These are phyloP conservation scores for Talaromyces amestolkiae DNA, from an alignment of 2,329 filamentous ascomycete genomes.

Conservation along the genomic window DNA sequence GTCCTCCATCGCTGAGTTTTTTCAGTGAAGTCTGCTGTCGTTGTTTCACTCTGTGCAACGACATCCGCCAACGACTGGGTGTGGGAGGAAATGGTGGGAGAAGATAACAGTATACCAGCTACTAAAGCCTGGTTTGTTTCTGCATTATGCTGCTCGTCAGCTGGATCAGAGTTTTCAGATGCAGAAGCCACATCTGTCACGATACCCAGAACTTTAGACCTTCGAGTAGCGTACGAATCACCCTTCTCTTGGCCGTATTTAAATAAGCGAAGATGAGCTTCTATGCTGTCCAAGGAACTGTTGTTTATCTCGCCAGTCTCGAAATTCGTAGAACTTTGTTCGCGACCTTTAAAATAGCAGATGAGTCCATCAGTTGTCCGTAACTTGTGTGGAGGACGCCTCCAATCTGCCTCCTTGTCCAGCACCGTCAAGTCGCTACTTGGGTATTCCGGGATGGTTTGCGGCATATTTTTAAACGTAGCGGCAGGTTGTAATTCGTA, in stretches of 20 bases:
- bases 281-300: slow-evolving; percentile 6
- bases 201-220: slow-evolving; percentile 4
- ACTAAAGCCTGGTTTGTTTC: neutral
- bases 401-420: slow-evolving; percentile 11
- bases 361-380: slow-evolving; percentile 5
- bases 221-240: neutral
- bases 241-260: neutral
- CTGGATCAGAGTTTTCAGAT: neutral
- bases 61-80: neutral
- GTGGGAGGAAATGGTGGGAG: neutral
- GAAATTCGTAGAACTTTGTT: neutral
- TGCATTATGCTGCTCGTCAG: neutral
- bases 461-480: slow-evolving; percentile 4
- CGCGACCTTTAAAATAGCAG: slow-evolving; percentile 11
- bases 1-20: neutral
- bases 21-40: neutral
- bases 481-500: slow-evolving; percentile 7
- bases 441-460: slow-evolving; percentile 2
- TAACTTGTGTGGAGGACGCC: slow-evolving; percentile 5
- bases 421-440: slow-evolving; percentile 8
- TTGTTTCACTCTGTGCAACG: neutral
- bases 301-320: slow-evolving; percentile 6
- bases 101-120: slow-evolving; percentile 9
- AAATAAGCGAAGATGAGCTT: slow-evolving; percentile 1
- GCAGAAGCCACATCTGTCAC: neutral